Evolutionary conservation across 192 early-diverging fungal genomes (phyloP), one percentile per base, ranked within the genome.

Genomic region (Polychytrium aggregatum): DNA sequence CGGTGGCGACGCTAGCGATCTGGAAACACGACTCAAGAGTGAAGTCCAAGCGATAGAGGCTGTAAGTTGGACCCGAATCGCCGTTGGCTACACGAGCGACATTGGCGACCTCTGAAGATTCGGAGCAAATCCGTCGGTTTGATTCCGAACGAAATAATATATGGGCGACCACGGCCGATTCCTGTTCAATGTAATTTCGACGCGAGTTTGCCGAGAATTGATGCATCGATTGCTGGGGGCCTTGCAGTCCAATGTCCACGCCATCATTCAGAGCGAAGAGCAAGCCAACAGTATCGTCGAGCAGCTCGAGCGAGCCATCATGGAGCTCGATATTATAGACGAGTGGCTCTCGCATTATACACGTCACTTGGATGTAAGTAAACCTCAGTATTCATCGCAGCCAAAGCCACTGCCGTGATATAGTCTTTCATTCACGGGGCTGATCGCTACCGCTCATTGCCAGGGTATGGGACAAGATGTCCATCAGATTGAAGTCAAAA

Each of bases 381-480:
- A 44, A 50, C 18, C 2, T 45, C 3, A 17, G 17, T 24, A 31
- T 4, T 42, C 39, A 44, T 26, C n/a, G n/a, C 50, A 26, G 18
- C 52, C 3, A 50, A 18, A 6, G 16, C 5, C 18, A 30, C 18
- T 50, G n/a, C 30, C n/a, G n/a, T n/a, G n/a, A n/a, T n/a, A n/a
- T n/a, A n/a, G n/a, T n/a, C n/a, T n/a, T n/a, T n/a, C n/a, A n/a
- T n/a, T n/a, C n/a, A n/a, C n/a, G n/a, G n/a, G n/a, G n/a, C n/a
- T n/a, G n/a, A n/a, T n/a, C n/a, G 5, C 45, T 27, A 20, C n/a
- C 22, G 13, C 37, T 13, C 22, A 49, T 22, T 21, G 40, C n/a
- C 57, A 88, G 84, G 76, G 76, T 46, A 92, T 95, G 85, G 91
- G 87, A 27, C 79, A 85, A 62, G 89, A 96, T 62, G 91, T 96